Base-by-base conservation (phyloP, 192 early-diverging fungal genomes). In the Backusella luteola region DNA sequence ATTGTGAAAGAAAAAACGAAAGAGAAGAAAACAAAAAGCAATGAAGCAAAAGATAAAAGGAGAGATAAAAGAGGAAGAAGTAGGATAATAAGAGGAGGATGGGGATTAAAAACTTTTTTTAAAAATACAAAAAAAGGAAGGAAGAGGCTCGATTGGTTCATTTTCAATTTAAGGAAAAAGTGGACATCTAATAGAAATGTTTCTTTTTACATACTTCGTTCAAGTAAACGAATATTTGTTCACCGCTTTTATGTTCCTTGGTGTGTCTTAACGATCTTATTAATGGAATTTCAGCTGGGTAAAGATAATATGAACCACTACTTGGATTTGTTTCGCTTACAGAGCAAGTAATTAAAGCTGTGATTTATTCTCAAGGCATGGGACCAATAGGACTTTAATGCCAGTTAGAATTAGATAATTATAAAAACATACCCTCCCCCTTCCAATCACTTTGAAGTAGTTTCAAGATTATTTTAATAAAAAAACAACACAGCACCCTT, bases 91-190 rank as follows among this genome's bases (percentile, higher is more conserved):
- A 59, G 7, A 59, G 21, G 53, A 59, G 21, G 53, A 59, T 59
- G 23, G 23, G 53, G 53, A 59, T 59, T 59, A 59, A 59, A 59
- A 23, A 23, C 9, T 59, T 59, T 59, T 59, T 59, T 56, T 17
- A 14, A 14, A 44, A 12, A 44, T 44, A 53, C 17, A 53, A 53
- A 53, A 56, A 56, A 56, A 56, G 8, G 9, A 56, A 56, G 8
- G 53, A 21, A n/a, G 53, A 56, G 8, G 21, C 11, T 56, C 53
- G n/a, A 56, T 56, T 56, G 53, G 53, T 56, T n/a, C 53, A 21
- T 56, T 56, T 56, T 59, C 56, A 59, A 59, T 59, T 59, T 26
- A 59, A 59, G 56, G 56, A 59, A n/a, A 59, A 26, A 59, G 56
- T 59, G 56, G 56, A 59, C 23, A 59, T 29, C 21, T 26, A 59